These are phyloP conservation scores for Fomitiporia mediterranea DNA, from an alignment of 1,284 basidiomycete genomes.

Conservation along the genomic window DNA sequence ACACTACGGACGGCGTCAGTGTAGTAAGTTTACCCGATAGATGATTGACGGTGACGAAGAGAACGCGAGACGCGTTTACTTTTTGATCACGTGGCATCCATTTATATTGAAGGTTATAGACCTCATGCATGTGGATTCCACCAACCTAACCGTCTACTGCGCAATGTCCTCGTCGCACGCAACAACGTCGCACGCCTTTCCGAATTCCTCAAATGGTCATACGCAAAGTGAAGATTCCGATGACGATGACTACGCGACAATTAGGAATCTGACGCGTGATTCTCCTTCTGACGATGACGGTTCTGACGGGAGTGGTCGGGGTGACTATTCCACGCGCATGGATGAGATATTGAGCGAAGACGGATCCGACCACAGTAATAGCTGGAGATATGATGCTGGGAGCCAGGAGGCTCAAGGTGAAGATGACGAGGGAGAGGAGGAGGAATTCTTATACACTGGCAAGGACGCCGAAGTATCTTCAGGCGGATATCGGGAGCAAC, in stretches of 20 bases:
- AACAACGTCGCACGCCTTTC: not conserved
- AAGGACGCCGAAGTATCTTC: conserved; percentile 46
- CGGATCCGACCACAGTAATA: conserved; percentile 29
- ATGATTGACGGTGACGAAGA: not conserved
- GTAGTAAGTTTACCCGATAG: not conserved
- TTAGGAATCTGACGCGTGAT: conserved; percentile 8
- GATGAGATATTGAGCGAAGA: conserved; percentile 63
- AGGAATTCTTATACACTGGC: conserved; percentile 68
- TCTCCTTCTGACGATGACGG: conserved; percentile 28
- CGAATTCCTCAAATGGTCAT: not conserved
- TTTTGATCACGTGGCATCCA: not conserved
- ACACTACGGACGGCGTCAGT: not conserved
- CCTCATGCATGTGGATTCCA: no score
- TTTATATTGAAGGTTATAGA: not conserved
- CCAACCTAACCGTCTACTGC: not conserved
- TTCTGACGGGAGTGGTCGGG: conserved; percentile 31
- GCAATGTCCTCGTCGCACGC: not conserved
- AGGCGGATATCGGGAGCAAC: conserved; percentile 55
- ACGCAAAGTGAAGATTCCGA: not conserved
- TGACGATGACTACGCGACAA: conserved; percentile 14
- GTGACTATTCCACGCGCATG: conserved; percentile 60
- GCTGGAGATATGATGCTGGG: conserved; percentile 13
- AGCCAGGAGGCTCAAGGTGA: conserved; percentile 33
- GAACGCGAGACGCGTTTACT: not conserved
- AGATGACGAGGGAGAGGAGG: conserved; percentile 49